phyloP scores from a whole-genome alignment of 2,329 filamentous ascomycete genomes.

The Exophiala aquamarina region DNA sequence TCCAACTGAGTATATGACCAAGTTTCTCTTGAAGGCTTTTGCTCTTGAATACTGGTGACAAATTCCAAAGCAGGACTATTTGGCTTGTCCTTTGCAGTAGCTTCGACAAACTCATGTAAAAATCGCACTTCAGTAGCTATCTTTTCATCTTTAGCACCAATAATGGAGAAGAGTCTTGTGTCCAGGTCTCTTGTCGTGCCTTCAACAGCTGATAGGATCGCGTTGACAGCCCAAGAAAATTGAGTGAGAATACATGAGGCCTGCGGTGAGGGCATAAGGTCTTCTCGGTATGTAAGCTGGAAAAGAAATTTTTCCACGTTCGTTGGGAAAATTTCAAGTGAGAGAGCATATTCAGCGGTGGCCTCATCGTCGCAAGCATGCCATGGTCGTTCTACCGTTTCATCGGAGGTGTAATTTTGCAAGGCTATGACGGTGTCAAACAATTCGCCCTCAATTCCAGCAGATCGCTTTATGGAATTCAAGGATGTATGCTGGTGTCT shows the following conservation, averaged over 20 bases:
- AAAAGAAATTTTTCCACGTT: constrained; percentile 53
- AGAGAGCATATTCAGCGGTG: constrained; percentile 63
- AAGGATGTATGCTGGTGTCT: constrained; percentile 72
- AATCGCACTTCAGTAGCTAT: constrained; percentile 61
- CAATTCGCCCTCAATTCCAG: constrained; percentile 62
- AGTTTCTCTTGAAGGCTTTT: constrained; percentile 45
- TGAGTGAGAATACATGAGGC: constrained; percentile 10
- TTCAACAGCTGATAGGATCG: constrained; percentile 4
- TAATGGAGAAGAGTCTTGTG: constrained; percentile 52
- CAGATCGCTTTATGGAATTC: constrained; percentile 69
- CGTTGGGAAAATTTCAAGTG: constrained; percentile 71
- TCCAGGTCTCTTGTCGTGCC: neutral
- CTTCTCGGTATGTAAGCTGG: constrained; percentile 64
- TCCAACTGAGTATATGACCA: constrained; percentile 80
- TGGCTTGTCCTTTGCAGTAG: constrained; percentile 57
- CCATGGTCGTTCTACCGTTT: constrained; percentile 51
- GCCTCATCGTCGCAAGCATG: constrained; percentile 64
- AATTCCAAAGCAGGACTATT: constrained; percentile 73
- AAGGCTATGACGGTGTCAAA: constrained; percentile 88
- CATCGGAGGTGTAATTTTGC: constrained; percentile 56
- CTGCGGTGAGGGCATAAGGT: constrained; percentile 60
- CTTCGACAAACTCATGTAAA: constrained; percentile 77
- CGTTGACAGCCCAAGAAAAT: constrained; percentile 27
- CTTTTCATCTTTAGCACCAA: constrained; percentile 59
- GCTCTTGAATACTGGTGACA: constrained; percentile 55